These are phyloP conservation scores for Globisporangium carolinianum DNA, from an alignment of 352 stramenopile genomes.

Conservation along the genomic window DNA sequence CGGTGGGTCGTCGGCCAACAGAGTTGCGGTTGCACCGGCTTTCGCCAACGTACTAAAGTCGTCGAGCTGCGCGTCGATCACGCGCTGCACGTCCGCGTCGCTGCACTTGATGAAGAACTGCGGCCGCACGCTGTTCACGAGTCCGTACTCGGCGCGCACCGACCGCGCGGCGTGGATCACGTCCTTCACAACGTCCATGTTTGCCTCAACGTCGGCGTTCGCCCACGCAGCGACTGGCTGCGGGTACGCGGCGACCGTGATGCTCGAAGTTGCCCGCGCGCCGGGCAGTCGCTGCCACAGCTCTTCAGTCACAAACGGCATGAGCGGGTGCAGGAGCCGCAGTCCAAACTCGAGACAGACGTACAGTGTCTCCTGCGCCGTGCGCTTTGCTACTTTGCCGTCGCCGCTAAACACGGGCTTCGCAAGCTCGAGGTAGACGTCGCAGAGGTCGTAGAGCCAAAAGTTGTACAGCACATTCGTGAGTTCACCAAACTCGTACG, in stretches of 20 bases:
- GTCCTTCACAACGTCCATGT: constrained; percentile 92
- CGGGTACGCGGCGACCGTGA: constrained; percentile 80
- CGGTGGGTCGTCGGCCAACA: constrained; percentile 76
- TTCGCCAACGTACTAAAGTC: constrained; percentile 96
- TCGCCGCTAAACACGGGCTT: constrained; percentile 95
- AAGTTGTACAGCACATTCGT: constrained; percentile 95
- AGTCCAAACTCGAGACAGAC: constrained; percentile 78
- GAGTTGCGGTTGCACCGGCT: constrained; percentile 85
- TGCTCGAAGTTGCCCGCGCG: constrained; percentile 56
- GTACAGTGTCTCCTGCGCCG: constrained; percentile 81
- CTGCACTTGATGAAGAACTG: constrained; percentile 89
- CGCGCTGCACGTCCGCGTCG: constrained; percentile 60
- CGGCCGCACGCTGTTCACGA: constrained; percentile 73
- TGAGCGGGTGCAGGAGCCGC: constrained; percentile 95
- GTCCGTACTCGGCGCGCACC: constrained; percentile 84
- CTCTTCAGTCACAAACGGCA: constrained; percentile 98
- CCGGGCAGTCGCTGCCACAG: constrained; percentile 83
- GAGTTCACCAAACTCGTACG: constrained; percentile 95
- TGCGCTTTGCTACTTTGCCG: constrained; percentile 60
- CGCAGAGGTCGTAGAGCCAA: constrained; percentile 98
- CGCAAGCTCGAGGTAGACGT: constrained; percentile 99
- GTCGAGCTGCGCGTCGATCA: constrained; percentile 79
- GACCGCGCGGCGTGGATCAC: constrained; percentile 94
- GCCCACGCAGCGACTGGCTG: constrained; percentile 72
- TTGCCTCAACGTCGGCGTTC: constrained; percentile 84